Base-by-base conservation (phyloP, 495 filamentous ascomycete species). In the Trichodelitschia bisporula region DNA sequence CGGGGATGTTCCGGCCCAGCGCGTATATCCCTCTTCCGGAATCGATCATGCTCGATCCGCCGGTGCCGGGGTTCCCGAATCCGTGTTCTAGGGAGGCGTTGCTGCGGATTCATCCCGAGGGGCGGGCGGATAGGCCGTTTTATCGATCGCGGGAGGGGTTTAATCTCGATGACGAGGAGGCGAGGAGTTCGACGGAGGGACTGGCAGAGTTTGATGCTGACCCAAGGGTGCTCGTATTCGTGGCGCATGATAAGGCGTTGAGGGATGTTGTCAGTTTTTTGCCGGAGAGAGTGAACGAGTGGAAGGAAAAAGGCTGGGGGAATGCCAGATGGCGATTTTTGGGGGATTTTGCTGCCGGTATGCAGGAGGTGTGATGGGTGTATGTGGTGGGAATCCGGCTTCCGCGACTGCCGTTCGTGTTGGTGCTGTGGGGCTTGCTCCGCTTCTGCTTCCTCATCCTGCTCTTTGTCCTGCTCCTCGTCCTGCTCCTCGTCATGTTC, bases 141-240 rank as follows among this genome's bases (percentile, higher is more conserved):
- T 29, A 9, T 6, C 8, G 9, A 9, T 15, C 27, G 6, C 9
- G 9, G 14, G 6, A 8, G 27, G 27, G 27, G 8, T 16, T 29
- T 6, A 29, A 15, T 15, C 9, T 8, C 9, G 27, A 29, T 15
- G 8, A 16, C 6, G 27, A 29, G 6, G 16, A 8, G 27, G 27
- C 27, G 9, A 15, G 6, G 8, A 10, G 27, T 9, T 10, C 27
- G 27, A 29, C 16, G 8, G 27, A 29, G 27, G 27, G 27, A 6
- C 16, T 31, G 29, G 29, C 19, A 15, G 29, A 31, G 29, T 24
- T 31, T 11, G 29, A 31, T 15, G 29, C 10, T 6, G 9, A 20
- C 9, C 13, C 19, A 11, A 23, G 21, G 5, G 29, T 31, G 29
- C 29, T 31, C 10, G 10, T 31, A 8, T 11, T 8, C 10, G 9